Evolutionary conservation across 2,329 filamentous ascomycete species (phyloP).

Genomic region (Geoglossum cookeanum): DNA sequence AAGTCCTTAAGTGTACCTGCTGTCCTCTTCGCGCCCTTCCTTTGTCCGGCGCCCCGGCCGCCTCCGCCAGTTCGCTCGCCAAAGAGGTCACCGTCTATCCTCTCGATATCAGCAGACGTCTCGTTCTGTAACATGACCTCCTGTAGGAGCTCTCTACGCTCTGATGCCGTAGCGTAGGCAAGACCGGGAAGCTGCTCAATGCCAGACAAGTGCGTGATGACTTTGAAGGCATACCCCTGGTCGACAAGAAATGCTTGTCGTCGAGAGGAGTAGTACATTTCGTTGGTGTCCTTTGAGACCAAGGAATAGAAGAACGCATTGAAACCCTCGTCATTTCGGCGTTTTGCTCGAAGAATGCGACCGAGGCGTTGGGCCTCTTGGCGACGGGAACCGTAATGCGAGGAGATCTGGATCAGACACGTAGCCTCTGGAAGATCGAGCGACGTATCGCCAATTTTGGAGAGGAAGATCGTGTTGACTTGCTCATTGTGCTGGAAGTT

Average conservation of each 20-base stretch:
- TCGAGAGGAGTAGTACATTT: slow-evolving; percentile 97
- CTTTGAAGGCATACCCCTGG: slow-evolving; percentile 96
- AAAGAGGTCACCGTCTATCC: slow-evolving; percentile 49
- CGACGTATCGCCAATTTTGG: slow-evolving; percentile 97
- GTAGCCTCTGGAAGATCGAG: slow-evolving; percentile 92
- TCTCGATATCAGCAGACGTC: slow-evolving; percentile 49
- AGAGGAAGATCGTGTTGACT: slow-evolving; percentile 85
- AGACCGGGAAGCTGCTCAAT: slow-evolving; percentile 70
- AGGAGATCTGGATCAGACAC: slow-evolving; percentile 91
- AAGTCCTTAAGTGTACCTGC: slow-evolving; percentile 73
- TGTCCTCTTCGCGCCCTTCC: slow-evolving; percentile 50
- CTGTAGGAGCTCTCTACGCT: slow-evolving; percentile 70
- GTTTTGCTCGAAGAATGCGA: slow-evolving; percentile 83
- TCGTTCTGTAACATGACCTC: slow-evolving; percentile 83
- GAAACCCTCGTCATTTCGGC: slow-evolving; percentile 92
- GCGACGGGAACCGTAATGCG: slow-evolving; percentile 88
- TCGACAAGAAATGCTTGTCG: slow-evolving; percentile 93
- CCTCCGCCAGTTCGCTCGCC: slow-evolving; percentile 29
- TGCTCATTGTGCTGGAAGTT: slow-evolving; percentile 88
- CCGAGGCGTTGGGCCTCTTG: slow-evolving; percentile 91
- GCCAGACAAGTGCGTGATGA: slow-evolving; percentile 86
- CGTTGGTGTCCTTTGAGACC: slow-evolving; percentile 89
- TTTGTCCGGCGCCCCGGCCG: slow-evolving; percentile 24
- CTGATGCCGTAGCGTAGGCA: slow-evolving; percentile 57
- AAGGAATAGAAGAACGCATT: slow-evolving; percentile 98